These are phyloP conservation scores for Cystofilobasidium bisporidii DNA, from an alignment of 768 basidiomycete genomes.

Conservation along the genomic window DNA sequence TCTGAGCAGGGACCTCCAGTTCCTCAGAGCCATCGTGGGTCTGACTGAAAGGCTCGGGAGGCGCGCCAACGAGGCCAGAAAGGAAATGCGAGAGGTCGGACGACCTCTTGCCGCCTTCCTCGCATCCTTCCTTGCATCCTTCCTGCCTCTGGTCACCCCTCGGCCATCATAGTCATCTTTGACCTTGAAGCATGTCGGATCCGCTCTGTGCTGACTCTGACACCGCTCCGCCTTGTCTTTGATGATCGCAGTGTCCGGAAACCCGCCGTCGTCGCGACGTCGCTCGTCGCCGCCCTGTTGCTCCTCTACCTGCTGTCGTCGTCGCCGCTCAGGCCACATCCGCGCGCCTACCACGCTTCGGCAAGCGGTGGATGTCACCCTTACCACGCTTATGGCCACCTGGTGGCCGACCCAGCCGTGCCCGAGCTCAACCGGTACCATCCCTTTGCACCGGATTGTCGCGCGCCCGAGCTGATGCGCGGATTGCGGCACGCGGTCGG, in stretches of 20 bases:
- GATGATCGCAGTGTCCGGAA: neutral
- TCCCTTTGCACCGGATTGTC: conserved; percentile 25
- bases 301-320: neutral
- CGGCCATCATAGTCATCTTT: no score
- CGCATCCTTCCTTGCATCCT: neutral
- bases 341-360: neutral
- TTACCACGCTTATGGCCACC: conserved; percentile 29
- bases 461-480: conserved; percentile 29
- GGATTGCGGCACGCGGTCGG: conserved; percentile 14
- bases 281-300: no score
- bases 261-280: neutral
- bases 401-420: conserved; percentile 20
- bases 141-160: no score
- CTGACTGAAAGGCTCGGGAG: no score
- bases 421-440: conserved; percentile 31
- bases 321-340: neutral
- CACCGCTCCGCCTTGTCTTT: no score
- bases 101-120: neutral
- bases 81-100: no score
- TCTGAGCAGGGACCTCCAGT: no score
- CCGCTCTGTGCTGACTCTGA: no score
- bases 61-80: no score
- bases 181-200: no score
- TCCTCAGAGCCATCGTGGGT: no score
- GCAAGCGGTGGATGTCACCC: conserved; percentile 21